phyloP scores from a whole-genome alignment of 345 rosid species.

The Excoecaria cochinchinensis region DNA sequence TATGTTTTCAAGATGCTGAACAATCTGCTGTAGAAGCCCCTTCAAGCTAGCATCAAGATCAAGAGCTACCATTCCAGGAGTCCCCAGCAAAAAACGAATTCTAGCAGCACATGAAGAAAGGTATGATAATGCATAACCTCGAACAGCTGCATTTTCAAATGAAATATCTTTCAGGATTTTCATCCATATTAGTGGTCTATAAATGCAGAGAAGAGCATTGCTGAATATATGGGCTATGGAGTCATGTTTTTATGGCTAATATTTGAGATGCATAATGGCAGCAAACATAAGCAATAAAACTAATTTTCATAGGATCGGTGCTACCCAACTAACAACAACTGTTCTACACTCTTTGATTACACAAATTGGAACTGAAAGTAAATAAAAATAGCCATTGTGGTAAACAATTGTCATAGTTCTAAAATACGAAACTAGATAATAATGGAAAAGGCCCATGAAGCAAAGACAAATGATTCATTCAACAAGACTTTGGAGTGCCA shows the following conservation, averaged over 20 bases:
- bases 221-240: not conserved
- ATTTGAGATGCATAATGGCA: not conserved
- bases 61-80: constrained; percentile 99
- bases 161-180: not conserved
- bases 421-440: too few relatives aligned
- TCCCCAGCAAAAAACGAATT: constrained; percentile 82
- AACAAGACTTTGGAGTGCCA: too few relatives aligned
- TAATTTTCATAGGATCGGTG: not conserved
- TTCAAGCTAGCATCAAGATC: constrained; percentile 84
- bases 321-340: not conserved
- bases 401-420: too few relatives aligned
- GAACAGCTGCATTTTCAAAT: constrained; percentile 69
- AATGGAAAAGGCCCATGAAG: too few relatives aligned
- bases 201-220: not conserved
- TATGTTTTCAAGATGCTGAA: constrained; percentile 79
- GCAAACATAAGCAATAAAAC: not conserved
- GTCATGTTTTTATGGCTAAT: not conserved
- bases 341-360: not conserved
- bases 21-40: constrained; percentile 82
- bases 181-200: not conserved
- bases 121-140: constrained; percentile 97
- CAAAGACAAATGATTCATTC: too few relatives aligned
- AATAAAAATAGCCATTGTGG: not conserved
- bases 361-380: not conserved
- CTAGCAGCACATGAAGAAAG: constrained; percentile 98